A percentile compares a stretch with the other conserved stretches of the same genome.
Evolutionary conservation across 2,329 filamentous ascomycete species (phyloP).

Genomic region (Stachybotrys chartarum): DNA sequence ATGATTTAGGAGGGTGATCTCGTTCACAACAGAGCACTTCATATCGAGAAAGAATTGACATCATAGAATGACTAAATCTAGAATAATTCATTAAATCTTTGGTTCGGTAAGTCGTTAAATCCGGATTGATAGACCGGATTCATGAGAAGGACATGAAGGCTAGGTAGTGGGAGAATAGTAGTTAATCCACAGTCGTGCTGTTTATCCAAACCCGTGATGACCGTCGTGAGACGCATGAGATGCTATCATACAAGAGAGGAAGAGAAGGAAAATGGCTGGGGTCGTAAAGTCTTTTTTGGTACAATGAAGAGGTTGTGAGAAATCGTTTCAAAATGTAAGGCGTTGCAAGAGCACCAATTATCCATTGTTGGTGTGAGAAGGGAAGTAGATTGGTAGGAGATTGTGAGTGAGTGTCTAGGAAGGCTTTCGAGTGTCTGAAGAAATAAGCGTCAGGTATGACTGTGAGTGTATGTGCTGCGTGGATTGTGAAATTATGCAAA

Average conservation of each 20-base stretch:
- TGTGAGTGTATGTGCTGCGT: neutral
- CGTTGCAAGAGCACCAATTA: neutral
- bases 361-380: neutral
- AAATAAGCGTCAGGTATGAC: neutral
- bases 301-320: neutral
- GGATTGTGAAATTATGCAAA: neutral
- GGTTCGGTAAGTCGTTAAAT: neutral
- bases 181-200: neutral
- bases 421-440: neutral
- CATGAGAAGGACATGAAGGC: slow-evolving; percentile 9
- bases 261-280: neutral
- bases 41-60: neutral
- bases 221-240: slow-evolving; percentile 4
- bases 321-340: neutral
- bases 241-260: slow-evolving; percentile 6
- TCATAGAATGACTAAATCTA: neutral
- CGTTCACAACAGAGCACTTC: too few species aligned
- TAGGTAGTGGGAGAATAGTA: neutral
- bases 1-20: too few species aligned
- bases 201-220: neutral
- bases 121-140: neutral
- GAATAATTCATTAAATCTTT: neutral
- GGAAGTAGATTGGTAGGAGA: neutral
- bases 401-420: neutral
- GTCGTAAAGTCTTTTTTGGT: neutral